Evolutionary conservation across 495 filamentous ascomycete species (phyloP).

Genomic region (Pseudomonodictys pantanalensis): DNA sequence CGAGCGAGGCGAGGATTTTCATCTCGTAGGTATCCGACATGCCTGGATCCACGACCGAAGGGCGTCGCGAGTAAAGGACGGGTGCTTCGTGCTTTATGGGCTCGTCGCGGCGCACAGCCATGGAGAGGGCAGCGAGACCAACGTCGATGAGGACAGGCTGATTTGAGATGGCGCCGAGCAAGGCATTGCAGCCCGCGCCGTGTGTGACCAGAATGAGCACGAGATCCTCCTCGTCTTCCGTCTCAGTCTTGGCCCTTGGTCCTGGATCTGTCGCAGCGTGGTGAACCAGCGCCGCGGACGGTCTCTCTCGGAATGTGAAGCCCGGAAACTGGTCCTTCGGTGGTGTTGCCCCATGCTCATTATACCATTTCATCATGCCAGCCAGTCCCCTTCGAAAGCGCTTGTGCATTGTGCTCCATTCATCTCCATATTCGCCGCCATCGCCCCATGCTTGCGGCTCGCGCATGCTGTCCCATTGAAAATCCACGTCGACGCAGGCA

Average conservation of each 20-base stretch:
- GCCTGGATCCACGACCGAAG: slow-evolving; percentile 41
- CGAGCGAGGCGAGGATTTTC: slow-evolving; percentile 70
- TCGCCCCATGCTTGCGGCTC: slow-evolving; percentile 73
- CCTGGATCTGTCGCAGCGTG: slow-evolving; percentile 11
- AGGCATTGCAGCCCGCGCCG: slow-evolving; percentile 94
- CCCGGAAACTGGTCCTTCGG: slow-evolving; percentile 33
- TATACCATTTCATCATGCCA: slow-evolving; percentile 78
- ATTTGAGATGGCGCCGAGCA: slow-evolving; percentile 86
- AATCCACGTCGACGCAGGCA: slow-evolving; percentile 80
- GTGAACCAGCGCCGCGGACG: background rate
- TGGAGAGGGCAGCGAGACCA: slow-evolving; percentile 81
- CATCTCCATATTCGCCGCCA: slow-evolving; percentile 84
- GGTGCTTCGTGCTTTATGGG: slow-evolving; percentile 23
- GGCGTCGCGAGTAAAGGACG: slow-evolving; percentile 6
- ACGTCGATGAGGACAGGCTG: slow-evolving; percentile 88
- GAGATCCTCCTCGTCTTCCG: slow-evolving; percentile 60
- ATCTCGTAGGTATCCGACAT: slow-evolving; percentile 68
- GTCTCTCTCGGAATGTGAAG: slow-evolving; percentile 8
- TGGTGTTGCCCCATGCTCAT: slow-evolving; percentile 49
- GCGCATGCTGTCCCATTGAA: slow-evolving; percentile 91
- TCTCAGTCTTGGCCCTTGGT: slow-evolving; percentile 3
- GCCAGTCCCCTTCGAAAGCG: slow-evolving; percentile 76
- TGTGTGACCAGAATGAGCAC: slow-evolving; percentile 93
- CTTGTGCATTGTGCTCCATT: slow-evolving; percentile 93
- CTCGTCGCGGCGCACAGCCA: slow-evolving; percentile 70